Conservation (phyloP, 2,329 filamentous ascomycete genomes). For the Neonectria ditissima region DNA sequence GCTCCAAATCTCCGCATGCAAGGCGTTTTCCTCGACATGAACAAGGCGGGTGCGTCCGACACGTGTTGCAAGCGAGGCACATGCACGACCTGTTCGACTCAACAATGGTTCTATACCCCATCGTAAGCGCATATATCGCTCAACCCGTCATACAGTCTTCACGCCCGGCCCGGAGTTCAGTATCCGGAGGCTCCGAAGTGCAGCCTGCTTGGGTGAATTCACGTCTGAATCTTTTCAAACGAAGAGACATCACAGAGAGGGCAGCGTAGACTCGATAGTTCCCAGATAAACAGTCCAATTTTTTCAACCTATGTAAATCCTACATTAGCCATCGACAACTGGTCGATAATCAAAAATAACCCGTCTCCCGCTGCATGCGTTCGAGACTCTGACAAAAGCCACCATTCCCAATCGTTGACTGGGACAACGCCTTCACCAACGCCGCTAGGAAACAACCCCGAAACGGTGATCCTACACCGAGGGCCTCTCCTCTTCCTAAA, state of each 20-base stretch:
- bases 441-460: slow-evolving; percentile 31
- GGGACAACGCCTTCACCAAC: slow-evolving; percentile 42
- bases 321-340: slow-evolving; percentile 23
- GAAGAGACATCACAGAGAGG: background rate
- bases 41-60: background rate
- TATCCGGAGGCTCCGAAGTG: background rate
- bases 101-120: background rate
- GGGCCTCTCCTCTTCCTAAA: slow-evolving; percentile 4
- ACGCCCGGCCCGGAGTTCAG: background rate
- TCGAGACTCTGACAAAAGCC: slow-evolving; percentile 26
- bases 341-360: slow-evolving; percentile 34
- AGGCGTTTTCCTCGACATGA: background rate
- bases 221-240: background rate
- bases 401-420: slow-evolving; percentile 37
- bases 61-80: background rate
- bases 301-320: slow-evolving; percentile 28
- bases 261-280: background rate
- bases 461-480: slow-evolving; percentile 3
- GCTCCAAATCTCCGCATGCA: background rate
- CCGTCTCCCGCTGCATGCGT: slow-evolving; percentile 9
- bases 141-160: background rate
- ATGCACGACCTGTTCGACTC: background rate
- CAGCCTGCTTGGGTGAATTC: too few species aligned
- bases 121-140: slow-evolving; percentile 1
- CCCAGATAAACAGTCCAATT: slow-evolving; percentile 32